Base-by-base conservation (phyloP, 1,284 basidiomycete species). In the Amylostereum areolatum region DNA sequence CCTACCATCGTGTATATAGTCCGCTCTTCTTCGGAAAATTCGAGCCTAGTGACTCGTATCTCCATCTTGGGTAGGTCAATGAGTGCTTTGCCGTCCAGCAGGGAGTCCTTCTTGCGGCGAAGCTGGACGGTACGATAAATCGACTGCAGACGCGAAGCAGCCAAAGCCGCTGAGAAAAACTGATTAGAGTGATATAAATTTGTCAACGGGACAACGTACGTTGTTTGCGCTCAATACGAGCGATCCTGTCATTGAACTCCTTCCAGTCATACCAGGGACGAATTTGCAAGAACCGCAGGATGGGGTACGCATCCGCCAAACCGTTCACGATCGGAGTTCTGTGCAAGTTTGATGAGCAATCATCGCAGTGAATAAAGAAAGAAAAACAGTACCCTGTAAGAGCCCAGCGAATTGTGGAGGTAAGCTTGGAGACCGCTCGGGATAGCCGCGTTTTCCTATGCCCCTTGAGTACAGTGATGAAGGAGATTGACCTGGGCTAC, bases 271-370 rank as follows among this genome's bases (percentile, higher is more conserved):
- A 71, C 71, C 72, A 77, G n/a, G 74, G 76, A 5, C 73, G 62
- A 18, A 75, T 59, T 43, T 65, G 65, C 29, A 83, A 59, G 64
- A 82, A 83, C 10, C 81, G 70, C 10, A 83, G 50, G 25, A 72
- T 66, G 2, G 68, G 67, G 57, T 77, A 83, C 1, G 72, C 68
- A 55, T 84, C 81, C 1, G 57, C 51, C 18, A 83, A 65, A 9
- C 62, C 57, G 53, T 83, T 84, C 47, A 78, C 71, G 49, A 83
- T 78, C 0, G 80, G 81, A 0, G 80, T 81, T 6, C 79, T 77
- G 48, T 47, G 30, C 27, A 43, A 36, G 7, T 30, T 34, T 27
- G 18, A 46, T 35, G n/a, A 33, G 24, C 36, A n/a, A 35, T n/a
- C 34, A 31, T 45, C 43, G 46, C 30, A 37, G 28, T 39, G 24